Conservation (phyloP, 2,329 filamentous ascomycete genomes). For the Apiospora aurea region DNA sequence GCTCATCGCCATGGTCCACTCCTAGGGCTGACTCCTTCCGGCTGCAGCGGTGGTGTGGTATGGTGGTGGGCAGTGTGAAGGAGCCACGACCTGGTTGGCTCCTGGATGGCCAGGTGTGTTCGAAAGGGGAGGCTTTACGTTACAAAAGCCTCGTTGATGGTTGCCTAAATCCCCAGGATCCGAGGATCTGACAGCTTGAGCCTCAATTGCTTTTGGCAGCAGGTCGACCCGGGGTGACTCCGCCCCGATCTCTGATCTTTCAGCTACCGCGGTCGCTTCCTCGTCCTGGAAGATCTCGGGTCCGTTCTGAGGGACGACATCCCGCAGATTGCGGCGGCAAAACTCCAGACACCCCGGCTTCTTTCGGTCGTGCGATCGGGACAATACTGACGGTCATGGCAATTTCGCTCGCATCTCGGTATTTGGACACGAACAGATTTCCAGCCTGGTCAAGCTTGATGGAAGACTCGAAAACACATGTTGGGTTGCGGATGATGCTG, state of each 20-base stretch:
- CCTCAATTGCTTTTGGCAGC: slow-evolving; percentile 9
- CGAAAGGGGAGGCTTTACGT: slow-evolving; percentile 21
- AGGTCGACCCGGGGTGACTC: neutral
- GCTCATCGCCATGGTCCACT: slow-evolving; percentile 1
- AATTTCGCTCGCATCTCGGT: neutral
- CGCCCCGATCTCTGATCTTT: neutral
- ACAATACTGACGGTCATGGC: neutral
- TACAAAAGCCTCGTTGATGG: slow-evolving; percentile 8
- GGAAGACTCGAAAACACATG: neutral
- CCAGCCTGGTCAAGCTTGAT: neutral
- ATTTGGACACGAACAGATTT: neutral
- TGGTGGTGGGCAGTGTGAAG: slow-evolving; percentile 19
- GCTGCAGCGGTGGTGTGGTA: neutral
- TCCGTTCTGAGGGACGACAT: neutral
- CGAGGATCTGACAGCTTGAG: neutral
- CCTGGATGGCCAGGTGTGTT: slow-evolving; percentile 20
- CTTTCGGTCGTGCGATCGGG: neutral
- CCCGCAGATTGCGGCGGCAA: neutral
- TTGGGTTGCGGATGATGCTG: neutral
- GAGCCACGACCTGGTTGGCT: neutral
- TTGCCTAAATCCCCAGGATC: slow-evolving; percentile 18
- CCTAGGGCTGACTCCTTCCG: slow-evolving; percentile 7
- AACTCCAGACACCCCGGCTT: neutral
- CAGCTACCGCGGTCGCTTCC: neutral
- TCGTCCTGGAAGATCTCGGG: neutral